phyloP scores from a whole-genome alignment of 805 yeast genomes.

The Saccharomycopsis microspora region DNA sequence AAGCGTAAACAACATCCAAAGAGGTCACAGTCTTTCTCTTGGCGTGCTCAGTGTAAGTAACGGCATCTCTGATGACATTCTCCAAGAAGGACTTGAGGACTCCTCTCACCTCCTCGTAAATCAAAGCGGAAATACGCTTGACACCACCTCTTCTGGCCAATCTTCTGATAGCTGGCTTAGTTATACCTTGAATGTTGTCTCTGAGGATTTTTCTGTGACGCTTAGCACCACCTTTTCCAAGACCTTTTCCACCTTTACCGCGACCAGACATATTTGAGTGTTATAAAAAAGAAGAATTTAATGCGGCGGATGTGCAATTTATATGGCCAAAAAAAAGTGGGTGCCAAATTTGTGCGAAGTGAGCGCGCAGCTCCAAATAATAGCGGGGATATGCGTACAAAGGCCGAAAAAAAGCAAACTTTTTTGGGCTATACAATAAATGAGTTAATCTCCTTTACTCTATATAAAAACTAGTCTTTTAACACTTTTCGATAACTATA shows the following conservation, averaged over 20 bases:
- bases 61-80: conserved; percentile 97
- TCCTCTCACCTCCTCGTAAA: conserved; percentile 97
- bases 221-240: conserved; percentile 99
- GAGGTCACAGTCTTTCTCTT: conserved; percentile 99
- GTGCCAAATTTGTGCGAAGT: background rate
- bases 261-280: conserved; percentile 79
- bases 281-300: background rate
- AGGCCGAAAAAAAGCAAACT: background rate
- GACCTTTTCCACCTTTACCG: conserved; percentile 99
- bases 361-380: background rate
- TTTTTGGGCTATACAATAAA: background rate
- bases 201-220: conserved; percentile 99
- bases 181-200: conserved; percentile 99
- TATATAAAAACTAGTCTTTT: too few relatives aligned
- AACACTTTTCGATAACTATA: too few relatives aligned
- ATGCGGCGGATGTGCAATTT: background rate
- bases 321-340: background rate
- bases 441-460: background rate
- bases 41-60: conserved; percentile 99
- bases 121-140: conserved; percentile 97
- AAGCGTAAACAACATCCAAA: conserved; percentile 96
- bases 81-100: conserved; percentile 93
- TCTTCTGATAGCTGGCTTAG: conserved; percentile 99
- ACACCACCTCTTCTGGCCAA: conserved; percentile 99
- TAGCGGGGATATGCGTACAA: background rate